Conservation (phyloP, 139 green algal species). For the Tetraselmis striata region DNA sequence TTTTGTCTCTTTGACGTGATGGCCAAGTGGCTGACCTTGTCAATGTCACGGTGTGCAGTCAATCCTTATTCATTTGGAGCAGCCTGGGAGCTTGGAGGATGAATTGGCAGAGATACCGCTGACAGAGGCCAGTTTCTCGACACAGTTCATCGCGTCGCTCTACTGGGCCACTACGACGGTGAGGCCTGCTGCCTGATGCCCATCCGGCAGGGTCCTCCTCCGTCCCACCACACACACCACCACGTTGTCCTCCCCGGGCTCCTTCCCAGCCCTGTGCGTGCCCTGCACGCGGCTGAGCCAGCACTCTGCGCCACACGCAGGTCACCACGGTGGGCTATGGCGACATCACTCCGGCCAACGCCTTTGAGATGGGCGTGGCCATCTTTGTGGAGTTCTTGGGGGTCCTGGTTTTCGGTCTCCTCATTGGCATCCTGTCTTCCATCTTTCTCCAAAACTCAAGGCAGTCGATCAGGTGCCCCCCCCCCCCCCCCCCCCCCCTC, state of each 20-base stretch:
- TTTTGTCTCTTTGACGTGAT: no score
- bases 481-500: no score
- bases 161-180: not conserved
- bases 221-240: no score
- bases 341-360: not conserved
- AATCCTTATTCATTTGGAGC: not conserved
- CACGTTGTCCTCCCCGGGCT: no score
- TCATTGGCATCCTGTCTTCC: not conserved
- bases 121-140: not conserved
- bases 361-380: not conserved
- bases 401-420: not conserved
- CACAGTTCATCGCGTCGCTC: not conserved
- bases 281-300: no score
- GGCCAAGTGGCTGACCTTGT: no score
- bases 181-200: not conserved
- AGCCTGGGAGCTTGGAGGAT: not conserved
- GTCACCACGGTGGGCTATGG: not conserved
- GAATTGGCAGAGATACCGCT: not conserved
- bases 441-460: not conserved
- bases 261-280: no score
- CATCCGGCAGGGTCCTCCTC: no score
- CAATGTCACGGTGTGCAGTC: no score
- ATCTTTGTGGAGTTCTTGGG: not conserved
- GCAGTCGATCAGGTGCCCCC: not conserved
- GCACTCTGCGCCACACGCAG: no score